Conservation (phyloP, 257 asterid genomes). For the Solanum rostratum region DNA sequence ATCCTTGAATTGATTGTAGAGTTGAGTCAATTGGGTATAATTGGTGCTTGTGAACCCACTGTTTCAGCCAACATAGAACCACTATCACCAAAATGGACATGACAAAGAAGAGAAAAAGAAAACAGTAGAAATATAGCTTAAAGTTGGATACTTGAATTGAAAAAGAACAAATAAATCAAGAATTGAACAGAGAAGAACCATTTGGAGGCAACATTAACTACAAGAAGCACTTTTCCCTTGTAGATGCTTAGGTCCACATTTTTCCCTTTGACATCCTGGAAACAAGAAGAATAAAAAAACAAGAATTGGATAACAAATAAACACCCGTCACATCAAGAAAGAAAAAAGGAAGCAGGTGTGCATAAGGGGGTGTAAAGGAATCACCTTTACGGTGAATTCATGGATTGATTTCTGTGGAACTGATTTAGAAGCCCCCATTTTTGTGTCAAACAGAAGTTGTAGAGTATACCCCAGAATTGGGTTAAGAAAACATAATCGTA, state of each 20-base stretch:
- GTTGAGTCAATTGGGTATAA: conserved; percentile 69
- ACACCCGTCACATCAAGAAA: not conserved
- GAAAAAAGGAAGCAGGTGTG: not conserved
- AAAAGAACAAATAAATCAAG: not conserved
- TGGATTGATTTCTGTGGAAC: conserved; percentile 55
- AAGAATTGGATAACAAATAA: not conserved
- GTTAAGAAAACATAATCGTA: not conserved
- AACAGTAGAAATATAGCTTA: not conserved
- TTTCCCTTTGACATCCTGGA: conserved; percentile 53
- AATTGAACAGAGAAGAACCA: conserved; percentile 34
- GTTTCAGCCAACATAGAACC: conserved; percentile 15
- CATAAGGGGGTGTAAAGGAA: not conserved
- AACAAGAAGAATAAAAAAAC: not conserved
- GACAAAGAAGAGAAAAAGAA: not conserved
- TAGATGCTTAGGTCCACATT: conserved; percentile 52
- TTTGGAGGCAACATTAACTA: conserved; percentile 95
- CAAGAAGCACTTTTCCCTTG: conserved; percentile 80
- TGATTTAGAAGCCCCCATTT: conserved; percentile 48
- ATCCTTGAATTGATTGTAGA: conserved; percentile 49
- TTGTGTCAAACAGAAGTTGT: not conserved
- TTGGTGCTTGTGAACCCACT: conserved; percentile 67
- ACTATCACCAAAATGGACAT: not conserved
- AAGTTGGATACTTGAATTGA: not conserved
- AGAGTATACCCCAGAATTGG: not conserved
- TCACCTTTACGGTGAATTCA: conserved; percentile 69